Evolutionary conservation across 306 rosid species (phyloP).

Genomic region (Abrus precatorius): DNA sequence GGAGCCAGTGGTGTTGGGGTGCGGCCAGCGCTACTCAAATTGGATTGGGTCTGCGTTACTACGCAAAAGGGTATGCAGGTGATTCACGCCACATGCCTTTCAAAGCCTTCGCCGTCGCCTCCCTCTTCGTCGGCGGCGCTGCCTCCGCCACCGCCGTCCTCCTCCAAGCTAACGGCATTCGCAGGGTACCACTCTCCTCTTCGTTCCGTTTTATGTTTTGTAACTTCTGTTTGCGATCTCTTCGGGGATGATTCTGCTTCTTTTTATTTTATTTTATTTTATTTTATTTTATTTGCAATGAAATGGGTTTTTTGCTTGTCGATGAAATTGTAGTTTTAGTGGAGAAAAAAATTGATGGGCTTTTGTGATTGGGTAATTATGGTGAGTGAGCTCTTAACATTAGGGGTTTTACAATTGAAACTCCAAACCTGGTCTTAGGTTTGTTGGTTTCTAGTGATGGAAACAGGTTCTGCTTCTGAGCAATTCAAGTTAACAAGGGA

Average conservation of each 20-base stretch:
- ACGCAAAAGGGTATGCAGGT: constrained; percentile 57
- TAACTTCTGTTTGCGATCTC: neutral
- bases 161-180: constrained; percentile 69
- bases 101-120: constrained; percentile 83
- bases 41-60: constrained; percentile 67
- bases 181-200: constrained; percentile 53
- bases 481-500: neutral
- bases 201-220: neutral
- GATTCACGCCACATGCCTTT: constrained; percentile 76
- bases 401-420: too few species aligned
- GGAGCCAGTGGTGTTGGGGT: constrained; percentile 74
- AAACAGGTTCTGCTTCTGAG: neutral
- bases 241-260: neutral
- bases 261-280: too few species aligned
- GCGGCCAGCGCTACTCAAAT: constrained; percentile 70
- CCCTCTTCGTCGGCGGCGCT: constrained; percentile 77
- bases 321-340: constrained; percentile 12
- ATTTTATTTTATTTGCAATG: neutral
- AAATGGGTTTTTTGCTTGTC: constrained; percentile 15
- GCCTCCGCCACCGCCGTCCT: constrained; percentile 71
- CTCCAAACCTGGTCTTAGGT: too few species aligned
- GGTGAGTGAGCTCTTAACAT: neutral
- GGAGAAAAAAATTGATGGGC: neutral
- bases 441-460: neutral
- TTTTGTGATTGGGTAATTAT: neutral